Evolutionary conservation across 768 basidiomycete species (phyloP), one percentile per base, ranked within the genome.

Genomic region (Lepiota brunneoincarnata): DNA sequence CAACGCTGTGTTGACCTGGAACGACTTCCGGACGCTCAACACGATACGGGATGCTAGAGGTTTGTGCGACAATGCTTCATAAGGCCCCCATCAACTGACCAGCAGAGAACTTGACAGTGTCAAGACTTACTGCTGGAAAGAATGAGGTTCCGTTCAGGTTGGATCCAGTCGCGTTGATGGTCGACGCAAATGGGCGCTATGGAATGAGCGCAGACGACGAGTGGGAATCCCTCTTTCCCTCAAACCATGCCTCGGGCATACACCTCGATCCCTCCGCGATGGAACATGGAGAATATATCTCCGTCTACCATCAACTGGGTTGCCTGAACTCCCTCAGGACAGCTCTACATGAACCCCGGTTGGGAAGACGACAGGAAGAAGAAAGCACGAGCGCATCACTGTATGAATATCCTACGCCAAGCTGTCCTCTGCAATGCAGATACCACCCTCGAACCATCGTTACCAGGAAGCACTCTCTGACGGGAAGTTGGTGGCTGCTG

Each of bases 381-480:
- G 21, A 24, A 47, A 12, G 43, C 31, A 12, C 48, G 45, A 5
- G 53, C 50, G 1, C 46, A 53, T 26, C 55, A 54, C 35, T 60
- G 59, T 15, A 28, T 57, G 26, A 54, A 56, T 26, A 28, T 57
- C 12, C 36, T 60, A 21, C 55, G 59, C 11, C 59, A 60, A 38
- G 56, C 48, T 28, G 48, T 57, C 2, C 51, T 60, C 6, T 60
- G 59, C 46, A 49, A 43, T 11, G 55, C 47, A 5, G 59, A 60
- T n/a, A 51, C 55, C 1, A 54, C 59, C 10, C 37, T 57, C 12
- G 59, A 60, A 44, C 56, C 56, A 24, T 51, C 54, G 4, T 42
- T 44, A 14, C 31, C 40, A 12, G n/a, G 51, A 48, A 24, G 35
- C 23, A n/a, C 51, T 44, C 23, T 43, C 42, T 9, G 28, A 26